Evolutionary conservation across 768 basidiomycete genomes (phyloP), one percentile per base, ranked within the genome.

Genomic region (Pulveroboletus sp.): DNA sequence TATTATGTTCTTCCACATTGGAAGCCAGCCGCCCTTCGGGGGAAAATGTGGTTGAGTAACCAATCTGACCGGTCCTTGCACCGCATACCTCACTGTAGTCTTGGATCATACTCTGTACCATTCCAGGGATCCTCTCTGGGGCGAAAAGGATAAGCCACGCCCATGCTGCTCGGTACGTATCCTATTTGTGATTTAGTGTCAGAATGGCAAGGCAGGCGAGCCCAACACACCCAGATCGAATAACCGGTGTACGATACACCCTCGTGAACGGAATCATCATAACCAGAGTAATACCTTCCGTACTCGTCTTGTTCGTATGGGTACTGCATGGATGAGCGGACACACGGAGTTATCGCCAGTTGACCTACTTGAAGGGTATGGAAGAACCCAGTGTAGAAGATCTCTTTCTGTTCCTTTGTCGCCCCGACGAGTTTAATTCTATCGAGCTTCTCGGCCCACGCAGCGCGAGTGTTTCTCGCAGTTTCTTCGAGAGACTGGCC

Each of bases 1-100:
- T 24, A 86, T 79, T 13, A 91, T 77, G 53, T 91, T 91, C 69
- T 90, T 91, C 89, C 89, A 92, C 88, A 91, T 90, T 0, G 89
- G 89, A 33, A 92, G 69, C 86, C 89, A 89, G 4, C 89, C 89
- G 14, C 86, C 79, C 81, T 76, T 56, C 8, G 32, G 39, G 24
- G 14, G 3, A 39, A 46, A 46, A 14, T 6, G 8, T 14, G 6
- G 30, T 47, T 54, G 6, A 51, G 46, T 33, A 39, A 41, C n/a
- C 6, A 2, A 43, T 33, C 35, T 6, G 2, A 32, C 15, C 2
- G 7, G 15, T 13, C n/a, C 6, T n/a, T 26, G 27, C 11, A 4
- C 15, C 31, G 5, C 9, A 40, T 48, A 81, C 85, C 73, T 88
- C 77, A 52, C 75, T 67, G 56, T 82, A 93, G 61, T 91, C 88